Evolutionary conservation across 805 yeast genomes (phyloP), one percentile per base, ranked within the genome.

Genomic region (Lipomyces yamanashiensis): DNA sequence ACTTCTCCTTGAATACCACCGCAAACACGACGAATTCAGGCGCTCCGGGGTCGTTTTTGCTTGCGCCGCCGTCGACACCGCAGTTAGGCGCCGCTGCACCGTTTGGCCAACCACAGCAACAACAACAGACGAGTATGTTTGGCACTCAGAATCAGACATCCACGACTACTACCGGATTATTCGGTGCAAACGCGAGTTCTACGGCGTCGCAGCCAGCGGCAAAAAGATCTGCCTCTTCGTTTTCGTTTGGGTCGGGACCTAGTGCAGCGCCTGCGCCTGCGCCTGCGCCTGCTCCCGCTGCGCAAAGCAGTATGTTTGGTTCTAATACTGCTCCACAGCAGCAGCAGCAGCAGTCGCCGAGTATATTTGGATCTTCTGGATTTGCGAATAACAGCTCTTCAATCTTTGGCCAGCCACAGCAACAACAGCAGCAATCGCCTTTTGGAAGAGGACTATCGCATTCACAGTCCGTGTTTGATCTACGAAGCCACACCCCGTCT

Each of bases 391-490:
- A 28, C 5, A 28, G 28, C 28, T 28, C 28, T 2, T 28, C 28
- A 5, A 28, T 28, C 28, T 28, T 28, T 28, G 28, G 28, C 28
- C 49, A 17, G 33, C 57, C 21, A n/a, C 62, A 58, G 57, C 62
- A 54, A 17, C 59, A 41, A n/a, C 58, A 34, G 41, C 57, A 37
- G 17, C 49, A 33, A 17, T 58, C 47, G 40, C 53, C 51, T 10
- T 51, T 52, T 36, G 59, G 59, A 19, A 49, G 44, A 19, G 55
- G 59, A 1, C 55, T 63, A 21, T 13, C 57, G 50, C 60, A 54
- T 43, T 64, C 68, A 23, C 66, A 64, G 44, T 64, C 68, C 1
- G 56, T 53, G 43, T 64, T 62, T 47, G 63, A 64, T 45, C 50
- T 64, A 1, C 57, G 67, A 28, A 43, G 59, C 48, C 9, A 63